Evolutionary conservation across 768 basidiomycete genomes (phyloP).

Genomic region (Naganishia antarctica): DNA sequence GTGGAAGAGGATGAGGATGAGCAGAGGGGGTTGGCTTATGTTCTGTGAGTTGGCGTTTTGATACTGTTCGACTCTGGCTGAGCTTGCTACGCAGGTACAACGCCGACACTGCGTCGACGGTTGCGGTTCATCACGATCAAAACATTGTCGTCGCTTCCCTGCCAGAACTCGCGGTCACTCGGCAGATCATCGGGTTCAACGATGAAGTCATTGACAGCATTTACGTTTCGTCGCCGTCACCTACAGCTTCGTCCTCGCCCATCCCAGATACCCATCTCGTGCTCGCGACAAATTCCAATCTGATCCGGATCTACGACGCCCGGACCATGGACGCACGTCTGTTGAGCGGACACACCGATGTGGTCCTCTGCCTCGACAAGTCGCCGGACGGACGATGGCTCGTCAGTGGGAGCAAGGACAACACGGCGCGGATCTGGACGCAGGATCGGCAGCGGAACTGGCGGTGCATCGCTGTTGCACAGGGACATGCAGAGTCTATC

Average conservation of each 20-base stretch:
- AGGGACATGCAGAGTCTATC: conserved; percentile 66
- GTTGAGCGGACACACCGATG: conserved; percentile 81
- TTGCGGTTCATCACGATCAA: conserved; percentile 90
- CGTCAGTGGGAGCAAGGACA: conserved; percentile 90
- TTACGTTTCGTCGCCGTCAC: no score
- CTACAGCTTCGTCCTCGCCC: no score
- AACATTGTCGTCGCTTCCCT: conserved; percentile 82
- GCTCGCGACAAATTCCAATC: conserved; percentile 93
- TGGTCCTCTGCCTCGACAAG: conserved; percentile 77
- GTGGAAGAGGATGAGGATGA: conserved; percentile 59
- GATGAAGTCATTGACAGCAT: conserved; percentile 91
- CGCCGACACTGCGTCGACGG: conserved; percentile 60
- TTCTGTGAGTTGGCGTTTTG: conserved; percentile 58
- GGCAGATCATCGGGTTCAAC: conserved; percentile 92
- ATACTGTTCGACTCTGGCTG: conserved; percentile 3
- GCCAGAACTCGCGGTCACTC: conserved; percentile 58
- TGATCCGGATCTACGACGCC: conserved; percentile 82
- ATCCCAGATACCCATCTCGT: conserved; percentile 68
- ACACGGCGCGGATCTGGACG: conserved; percentile 79
- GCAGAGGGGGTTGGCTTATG: conserved; percentile 67
- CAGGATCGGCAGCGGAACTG: conserved; percentile 55
- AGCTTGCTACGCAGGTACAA: conserved; percentile 58
- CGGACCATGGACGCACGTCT: conserved; percentile 73
- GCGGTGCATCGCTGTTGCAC: conserved; percentile 76
- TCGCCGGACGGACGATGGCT: conserved; percentile 65